Evolutionary conservation across 1,284 basidiomycete species (phyloP), one percentile per base, ranked within the genome.

Genomic region (Volvariella volvacea): DNA sequence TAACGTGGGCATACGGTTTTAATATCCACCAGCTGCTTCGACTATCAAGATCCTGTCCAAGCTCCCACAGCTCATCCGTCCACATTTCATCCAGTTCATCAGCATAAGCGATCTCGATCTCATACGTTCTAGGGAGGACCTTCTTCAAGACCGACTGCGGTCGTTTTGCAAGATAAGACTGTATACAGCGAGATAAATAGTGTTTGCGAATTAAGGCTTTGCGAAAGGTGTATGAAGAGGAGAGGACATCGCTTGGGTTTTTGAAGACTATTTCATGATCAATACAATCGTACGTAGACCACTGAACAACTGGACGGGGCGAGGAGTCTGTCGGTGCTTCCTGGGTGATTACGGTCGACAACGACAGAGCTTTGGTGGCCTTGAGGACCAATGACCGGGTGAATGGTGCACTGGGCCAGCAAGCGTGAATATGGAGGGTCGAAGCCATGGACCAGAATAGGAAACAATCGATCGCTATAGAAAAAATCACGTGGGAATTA

Each of bases 11-110:
- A 28, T 45, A 73, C 71, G 96, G 94, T 66, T 99, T 99, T 43
- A 99, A 65, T 46, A 97, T 94, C 74, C 83, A 97, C 92, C 93
- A 92, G 48, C 68, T 78, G 4, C 63, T 54, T 1, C 65, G 60
- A 31, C 62, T 61, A 21, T 80, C 74, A 25, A 97, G 71, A 21
- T 73, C 67, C 44, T 77, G 66, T 2, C 74, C 78, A 8, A 99
- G 75, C 45, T 97, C 93, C 72, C 86, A 99, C 20, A 99, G 73
- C 49, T 99, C 96, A 60, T 99, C 95, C 39, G 80, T 67, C 74
- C 94, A 89, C 57, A 94, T 71, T 62, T 98, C 96, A 55, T 98
- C 93, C 8, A 99, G 74, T 57, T 99, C 95, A 63, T 99, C 95
- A 1, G 88, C 88, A 59, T 88, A 95, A 21, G 88, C 84, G 21